phyloP scores from a whole-genome alignment of 2,329 filamentous ascomycete genomes.

The Cytospora leucostoma region DNA sequence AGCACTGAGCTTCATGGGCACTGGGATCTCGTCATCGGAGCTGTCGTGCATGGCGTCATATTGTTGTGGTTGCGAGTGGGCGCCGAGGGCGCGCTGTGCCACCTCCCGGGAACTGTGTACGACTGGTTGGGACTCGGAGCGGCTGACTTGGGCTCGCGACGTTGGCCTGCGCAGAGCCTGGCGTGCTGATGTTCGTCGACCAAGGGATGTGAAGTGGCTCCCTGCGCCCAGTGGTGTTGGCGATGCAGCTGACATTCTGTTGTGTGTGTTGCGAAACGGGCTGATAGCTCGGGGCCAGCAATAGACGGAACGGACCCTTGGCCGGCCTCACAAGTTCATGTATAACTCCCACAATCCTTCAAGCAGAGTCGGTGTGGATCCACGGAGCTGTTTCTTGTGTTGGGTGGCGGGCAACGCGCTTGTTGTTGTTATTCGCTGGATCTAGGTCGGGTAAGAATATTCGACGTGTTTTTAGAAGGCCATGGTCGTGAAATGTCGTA shows the following conservation, averaged over 20 bases:
- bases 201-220: slow-evolving; percentile 47
- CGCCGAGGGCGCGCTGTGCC: slow-evolving; percentile 25
- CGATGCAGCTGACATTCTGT: slow-evolving; percentile 54
- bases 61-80: slow-evolving; percentile 45
- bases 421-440: slow-evolving; percentile 7
- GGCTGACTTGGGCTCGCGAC: slow-evolving; percentile 48
- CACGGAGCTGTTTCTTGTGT: slow-evolving; percentile 9
- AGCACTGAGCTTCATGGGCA: slow-evolving; percentile 91
- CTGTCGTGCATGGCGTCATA: slow-evolving; percentile 70
- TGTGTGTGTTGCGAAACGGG: slow-evolving; percentile 13
- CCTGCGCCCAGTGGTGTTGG: slow-evolving; percentile 55
- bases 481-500: slow-evolving; percentile 21
- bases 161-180: slow-evolving; percentile 55
- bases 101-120: slow-evolving; percentile 29
- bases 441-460: slow-evolving; percentile 21
- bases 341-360: slow-evolving; percentile 20
- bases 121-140: slow-evolving; percentile 49
- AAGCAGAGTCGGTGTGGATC: slow-evolving; percentile 23
- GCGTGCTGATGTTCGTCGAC: slow-evolving; percentile 57
- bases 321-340: slow-evolving; percentile 4
- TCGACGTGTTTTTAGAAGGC: slow-evolving; percentile 25
- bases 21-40: slow-evolving; percentile 90
- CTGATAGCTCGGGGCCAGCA: not conserved
- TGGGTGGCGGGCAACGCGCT: slow-evolving; percentile 10
- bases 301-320: not conserved